Evolutionary conservation across 176 grass and related monocot species (phyloP).

Genomic region (Aegilops speltoides): DNA sequence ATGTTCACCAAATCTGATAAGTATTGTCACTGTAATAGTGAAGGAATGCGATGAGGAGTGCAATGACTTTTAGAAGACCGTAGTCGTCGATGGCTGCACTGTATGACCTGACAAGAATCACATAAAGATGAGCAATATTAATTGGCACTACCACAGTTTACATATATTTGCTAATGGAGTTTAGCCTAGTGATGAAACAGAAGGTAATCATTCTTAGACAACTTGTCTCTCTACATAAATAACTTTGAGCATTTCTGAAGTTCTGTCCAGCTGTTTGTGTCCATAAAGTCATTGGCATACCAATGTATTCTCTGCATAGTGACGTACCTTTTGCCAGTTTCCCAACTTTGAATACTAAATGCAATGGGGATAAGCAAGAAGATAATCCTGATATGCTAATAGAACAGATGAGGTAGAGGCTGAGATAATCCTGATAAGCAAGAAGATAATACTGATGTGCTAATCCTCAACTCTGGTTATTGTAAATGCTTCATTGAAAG

Average conservation of each 20-base stretch:
- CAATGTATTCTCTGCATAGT: background rate
- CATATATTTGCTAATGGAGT: background rate
- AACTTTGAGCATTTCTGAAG: background rate
- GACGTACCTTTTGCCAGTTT: background rate
- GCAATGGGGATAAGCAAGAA: background rate
- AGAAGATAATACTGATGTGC: background rate
- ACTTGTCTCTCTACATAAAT: background rate
- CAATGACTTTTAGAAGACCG: background rate
- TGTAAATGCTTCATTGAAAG: background rate
- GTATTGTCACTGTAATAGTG: background rate
- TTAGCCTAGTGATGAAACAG: background rate
- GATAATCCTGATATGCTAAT: background rate
- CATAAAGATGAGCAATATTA: background rate
- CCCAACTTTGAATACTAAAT: background rate
- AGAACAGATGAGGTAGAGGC: background rate
- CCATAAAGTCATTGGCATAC: background rate
- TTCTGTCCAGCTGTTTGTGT: background rate
- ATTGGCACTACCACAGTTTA: background rate
- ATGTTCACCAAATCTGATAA: background rate
- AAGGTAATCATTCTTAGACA: background rate
- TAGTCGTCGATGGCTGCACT: background rate
- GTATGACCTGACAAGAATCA: background rate
- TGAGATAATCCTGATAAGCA: background rate
- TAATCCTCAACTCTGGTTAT: background rate
- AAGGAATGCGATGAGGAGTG: background rate